Conservation (phyloP, 495 filamentous ascomycete genomes). For the Apiosordaria backusii region DNA sequence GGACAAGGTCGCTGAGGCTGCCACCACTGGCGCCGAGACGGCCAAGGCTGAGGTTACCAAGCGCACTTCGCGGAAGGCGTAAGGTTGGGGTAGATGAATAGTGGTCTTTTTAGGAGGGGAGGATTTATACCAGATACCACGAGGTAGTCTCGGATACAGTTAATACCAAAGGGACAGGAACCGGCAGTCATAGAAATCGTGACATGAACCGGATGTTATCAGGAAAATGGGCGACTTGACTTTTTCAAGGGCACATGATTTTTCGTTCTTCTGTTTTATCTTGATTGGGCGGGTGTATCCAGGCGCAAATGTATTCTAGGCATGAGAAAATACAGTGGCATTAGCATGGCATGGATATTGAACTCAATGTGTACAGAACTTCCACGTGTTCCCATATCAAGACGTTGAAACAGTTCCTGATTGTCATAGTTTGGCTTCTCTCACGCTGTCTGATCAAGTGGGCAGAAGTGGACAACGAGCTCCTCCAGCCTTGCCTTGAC, state of each 20-base stretch:
- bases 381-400: background rate
- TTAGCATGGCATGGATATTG: conserved; percentile 14
- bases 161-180: conserved; percentile 1
- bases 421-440: background rate
- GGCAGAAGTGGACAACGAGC: background rate
- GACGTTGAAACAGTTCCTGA: background rate
- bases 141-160: conserved; percentile 8
- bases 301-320: conserved; percentile 26
- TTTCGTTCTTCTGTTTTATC: conserved; percentile 12
- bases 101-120: conserved; percentile 7
- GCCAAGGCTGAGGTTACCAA: conserved; percentile 60
- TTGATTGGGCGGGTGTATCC: conserved; percentile 16
- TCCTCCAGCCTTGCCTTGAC: background rate
- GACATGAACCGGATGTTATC: background rate
- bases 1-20: conserved; percentile 74
- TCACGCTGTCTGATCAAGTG: conserved; percentile 6
- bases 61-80: conserved; percentile 48
- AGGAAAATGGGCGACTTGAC: conserved; percentile 4
- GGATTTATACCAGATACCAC: conserved; percentile 15
- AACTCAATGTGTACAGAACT: background rate
- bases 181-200: background rate
- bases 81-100: conserved; percentile 12
- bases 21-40: conserved; percentile 61
- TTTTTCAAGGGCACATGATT: background rate
- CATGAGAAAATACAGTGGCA: conserved; percentile 21